Base-by-base conservation (phyloP, 805 yeast species). In the Nakazawaea wyomingensis region DNA sequence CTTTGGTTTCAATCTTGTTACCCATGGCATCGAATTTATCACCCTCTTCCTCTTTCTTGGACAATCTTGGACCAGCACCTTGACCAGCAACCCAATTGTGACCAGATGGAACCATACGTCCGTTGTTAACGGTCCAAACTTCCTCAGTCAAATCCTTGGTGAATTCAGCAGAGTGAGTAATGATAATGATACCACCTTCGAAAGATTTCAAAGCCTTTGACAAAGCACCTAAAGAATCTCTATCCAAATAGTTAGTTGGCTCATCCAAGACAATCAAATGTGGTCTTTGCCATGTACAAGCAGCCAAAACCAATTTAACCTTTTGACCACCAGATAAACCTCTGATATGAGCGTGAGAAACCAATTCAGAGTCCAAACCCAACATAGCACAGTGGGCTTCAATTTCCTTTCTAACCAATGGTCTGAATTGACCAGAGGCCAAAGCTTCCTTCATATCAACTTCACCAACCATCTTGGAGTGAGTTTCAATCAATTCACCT, bases 241-340 rank as follows among this genome's bases (percentile, higher is more conserved):
- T 83, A 74, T 91, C 99, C 79, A 91, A 80, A 76, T 91, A 93
- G 78, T 91, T 91, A 64, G 99, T 93, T 76, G 99, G 99, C 81
- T 91, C 99, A 78, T 93, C 99, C 72, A 93, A 85, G 60, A 93
- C 99, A 62, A 93, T 90, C 78, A 93, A 81, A 71, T 93, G 99
- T 68, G 99, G 99, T 82, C 98, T 91, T 80, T 91, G 97, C 99
- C 99, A 93, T 49, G 98, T 90, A 84, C 98, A 88, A 74, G 98
- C 99, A 74, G 99, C 99, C 65, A 93, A 78, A 65, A 93, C 99
- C 70, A 93, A 85, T 79, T 93, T 93, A 74, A 93, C 99, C 84
- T 93, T 93, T 82, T 93, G 99, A 80, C 99, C 99, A 85, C 99
- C 99, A 60, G 99, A 93, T 66, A 93, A 82, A 86, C 99, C 98